Evolutionary conservation across 164 flowering plant species (phyloP).

Genomic region (Magnolia officinalis): DNA sequence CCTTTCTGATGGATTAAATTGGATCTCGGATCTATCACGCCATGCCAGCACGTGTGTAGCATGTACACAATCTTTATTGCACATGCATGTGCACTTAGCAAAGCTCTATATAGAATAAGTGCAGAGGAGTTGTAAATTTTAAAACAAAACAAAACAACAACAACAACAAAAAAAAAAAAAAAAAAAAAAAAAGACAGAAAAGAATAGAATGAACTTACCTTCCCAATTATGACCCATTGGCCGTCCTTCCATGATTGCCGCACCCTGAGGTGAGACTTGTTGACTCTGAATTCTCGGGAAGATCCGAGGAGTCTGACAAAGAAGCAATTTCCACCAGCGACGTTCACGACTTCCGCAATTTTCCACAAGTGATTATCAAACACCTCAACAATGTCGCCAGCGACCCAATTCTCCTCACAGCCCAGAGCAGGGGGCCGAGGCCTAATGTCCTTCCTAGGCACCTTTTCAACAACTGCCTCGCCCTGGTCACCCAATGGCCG

Average conservation of each 20-base stretch:
- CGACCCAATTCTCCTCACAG: constrained; percentile 36
- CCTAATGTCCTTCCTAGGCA: constrained; percentile 60
- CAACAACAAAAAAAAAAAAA: not conserved
- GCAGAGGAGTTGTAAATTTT: not conserved
- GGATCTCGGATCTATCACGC: too few species aligned
- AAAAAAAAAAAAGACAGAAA: not conserved
- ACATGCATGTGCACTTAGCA: too few species aligned
- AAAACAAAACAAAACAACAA: not conserved
- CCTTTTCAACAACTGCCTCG: constrained; percentile 36
- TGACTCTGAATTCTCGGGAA: constrained; percentile 29
- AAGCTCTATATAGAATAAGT: not conserved
- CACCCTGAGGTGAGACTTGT: constrained; percentile 32
- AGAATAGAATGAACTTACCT: constrained; percentile 32
- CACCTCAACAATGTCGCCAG: constrained; percentile 74
- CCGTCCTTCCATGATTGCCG: constrained; percentile 48
- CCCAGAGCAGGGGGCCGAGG: constrained; percentile 60
- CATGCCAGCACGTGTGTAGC: too few species aligned
- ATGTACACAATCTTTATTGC: too few species aligned
- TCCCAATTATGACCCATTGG: constrained; percentile 45
- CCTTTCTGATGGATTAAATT: too few species aligned
- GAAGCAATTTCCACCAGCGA: constrained; percentile 26
- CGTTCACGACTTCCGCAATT: constrained; percentile 47
- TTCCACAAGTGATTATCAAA: constrained; percentile 65
- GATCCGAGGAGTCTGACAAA: constrained; percentile 45
- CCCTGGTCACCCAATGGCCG: constrained; percentile 9